A percentile compares a stretch with the other conserved stretches of the same genome.
Evolutionary conservation across 164 flowering plant species (phyloP).

Genomic region (Tinospora cordifolia): DNA sequence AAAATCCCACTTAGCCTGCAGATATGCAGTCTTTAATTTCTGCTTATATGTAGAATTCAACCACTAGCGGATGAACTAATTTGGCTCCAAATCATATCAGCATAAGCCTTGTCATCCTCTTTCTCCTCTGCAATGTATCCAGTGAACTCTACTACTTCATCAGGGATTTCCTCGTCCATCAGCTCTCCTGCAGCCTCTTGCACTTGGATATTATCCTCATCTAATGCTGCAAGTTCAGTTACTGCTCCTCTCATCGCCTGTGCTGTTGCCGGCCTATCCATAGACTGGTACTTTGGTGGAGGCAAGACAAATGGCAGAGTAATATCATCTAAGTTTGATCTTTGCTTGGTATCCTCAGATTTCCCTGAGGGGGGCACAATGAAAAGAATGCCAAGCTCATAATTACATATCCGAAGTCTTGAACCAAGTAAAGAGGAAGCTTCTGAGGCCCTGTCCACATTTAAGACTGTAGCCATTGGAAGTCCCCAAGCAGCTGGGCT

Average conservation of each 20-base stretch:
- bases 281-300: constrained; percentile 55
- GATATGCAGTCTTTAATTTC: background rate
- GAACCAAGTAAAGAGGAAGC: constrained; percentile 19
- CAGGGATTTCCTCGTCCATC: constrained; percentile 37
- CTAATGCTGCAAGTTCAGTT: constrained; percentile 30
- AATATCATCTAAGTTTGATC: constrained; percentile 49
- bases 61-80: constrained; percentile 45
- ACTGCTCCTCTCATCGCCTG: constrained; percentile 66
- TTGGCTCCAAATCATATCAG: constrained; percentile 70
- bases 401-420: constrained; percentile 68
- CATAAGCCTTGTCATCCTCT: constrained; percentile 70
- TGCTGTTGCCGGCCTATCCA: constrained; percentile 66
- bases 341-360: background rate
- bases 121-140: constrained; percentile 34
- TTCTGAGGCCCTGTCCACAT: constrained; percentile 13
- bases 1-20: background rate
- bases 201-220: constrained; percentile 21
- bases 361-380: constrained; percentile 49
- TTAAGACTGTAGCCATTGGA: constrained; percentile 24
- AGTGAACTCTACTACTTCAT: constrained; percentile 31
- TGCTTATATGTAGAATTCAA: background rate
- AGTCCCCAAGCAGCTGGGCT: constrained; percentile 96
- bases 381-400: constrained; percentile 79
- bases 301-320: constrained; percentile 71
- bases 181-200: constrained; percentile 20